These are phyloP conservation scores for Acanthamoeba lenticulata DNA, from an alignment of 208 protist species.

Conservation along the genomic window DNA sequence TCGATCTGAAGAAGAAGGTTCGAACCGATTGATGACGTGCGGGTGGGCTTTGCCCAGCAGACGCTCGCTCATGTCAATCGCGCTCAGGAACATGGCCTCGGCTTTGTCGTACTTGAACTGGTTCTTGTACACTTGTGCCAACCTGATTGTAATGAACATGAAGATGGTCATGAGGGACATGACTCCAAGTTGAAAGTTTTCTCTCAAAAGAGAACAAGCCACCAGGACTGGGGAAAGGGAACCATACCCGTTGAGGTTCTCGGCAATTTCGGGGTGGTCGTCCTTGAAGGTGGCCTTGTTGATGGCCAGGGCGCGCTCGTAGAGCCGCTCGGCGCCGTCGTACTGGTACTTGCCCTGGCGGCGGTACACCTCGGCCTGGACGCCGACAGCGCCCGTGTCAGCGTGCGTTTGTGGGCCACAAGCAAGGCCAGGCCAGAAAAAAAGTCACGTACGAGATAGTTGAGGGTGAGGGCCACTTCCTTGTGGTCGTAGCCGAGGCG, in stretches of 20 bases:
- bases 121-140: slow-evolving; percentile 63
- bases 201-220: neutral
- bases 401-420: no score
- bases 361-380: slow-evolving; percentile 55
- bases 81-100: slow-evolving; percentile 39
- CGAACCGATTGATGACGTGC: slow-evolving; percentile 2
- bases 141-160: slow-evolving; percentile 4
- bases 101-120: slow-evolving; percentile 66
- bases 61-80: slow-evolving; percentile 48
- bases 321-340: slow-evolving; percentile 48
- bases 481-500: slow-evolving; percentile 28
- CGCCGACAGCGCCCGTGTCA: no score
- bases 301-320: slow-evolving; percentile 31
- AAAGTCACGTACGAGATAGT: neutral
- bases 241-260: slow-evolving; percentile 45
- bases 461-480: slow-evolving; percentile 64
- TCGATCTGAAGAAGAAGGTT: neutral
- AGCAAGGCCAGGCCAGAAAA: neutral
- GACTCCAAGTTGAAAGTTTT: no score
- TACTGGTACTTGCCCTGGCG: slow-evolving; percentile 64
- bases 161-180: no score
- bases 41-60: neutral
- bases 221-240: neutral
- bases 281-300: slow-evolving; percentile 57
- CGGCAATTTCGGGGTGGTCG: slow-evolving; percentile 60